These are phyloP conservation scores for Prunus kanzakura DNA, from an alignment of 306 rosid species.

Conservation along the genomic window DNA sequence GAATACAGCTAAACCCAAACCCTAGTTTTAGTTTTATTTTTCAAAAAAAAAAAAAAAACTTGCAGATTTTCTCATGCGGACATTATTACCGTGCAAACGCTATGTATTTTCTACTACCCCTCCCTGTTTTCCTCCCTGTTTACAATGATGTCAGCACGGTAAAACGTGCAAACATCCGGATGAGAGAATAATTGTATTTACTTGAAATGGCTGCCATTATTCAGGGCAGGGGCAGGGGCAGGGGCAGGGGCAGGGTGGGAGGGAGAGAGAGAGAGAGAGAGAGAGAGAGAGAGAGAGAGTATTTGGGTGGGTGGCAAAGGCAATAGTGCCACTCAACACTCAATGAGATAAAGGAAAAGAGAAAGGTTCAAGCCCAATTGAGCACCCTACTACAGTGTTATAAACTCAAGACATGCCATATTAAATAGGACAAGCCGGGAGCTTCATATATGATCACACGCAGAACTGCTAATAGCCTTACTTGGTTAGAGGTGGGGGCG, in stretches of 20 bases:
- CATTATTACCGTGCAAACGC: no score
- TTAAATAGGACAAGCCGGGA: not conserved
- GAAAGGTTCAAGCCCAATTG: not conserved
- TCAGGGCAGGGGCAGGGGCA: no score
- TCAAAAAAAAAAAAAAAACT: no score
- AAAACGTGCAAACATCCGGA: no score
- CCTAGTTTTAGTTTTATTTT: not conserved
- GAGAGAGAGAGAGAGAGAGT: no score
- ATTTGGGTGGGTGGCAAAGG: not conserved
- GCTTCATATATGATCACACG: not conserved
- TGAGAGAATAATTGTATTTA: no score
- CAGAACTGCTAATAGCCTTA: conserved; percentile 30
- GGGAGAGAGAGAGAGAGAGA: no score
- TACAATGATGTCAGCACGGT: no score
- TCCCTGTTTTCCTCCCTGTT: no score
- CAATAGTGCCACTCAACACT: not conserved
- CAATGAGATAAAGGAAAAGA: not conserved
- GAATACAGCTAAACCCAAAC: not conserved
- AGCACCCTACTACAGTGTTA: not conserved
- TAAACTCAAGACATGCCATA: not conserved
- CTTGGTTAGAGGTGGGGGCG: conserved; percentile 68
- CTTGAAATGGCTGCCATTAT: not conserved
- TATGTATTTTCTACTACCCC: no score
- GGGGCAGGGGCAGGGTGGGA: no score
- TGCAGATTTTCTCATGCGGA: no score